Evolutionary conservation across 306 rosid species (phyloP), one percentile per base, ranked within the genome.

Genomic region (Ormosia emarginata): DNA sequence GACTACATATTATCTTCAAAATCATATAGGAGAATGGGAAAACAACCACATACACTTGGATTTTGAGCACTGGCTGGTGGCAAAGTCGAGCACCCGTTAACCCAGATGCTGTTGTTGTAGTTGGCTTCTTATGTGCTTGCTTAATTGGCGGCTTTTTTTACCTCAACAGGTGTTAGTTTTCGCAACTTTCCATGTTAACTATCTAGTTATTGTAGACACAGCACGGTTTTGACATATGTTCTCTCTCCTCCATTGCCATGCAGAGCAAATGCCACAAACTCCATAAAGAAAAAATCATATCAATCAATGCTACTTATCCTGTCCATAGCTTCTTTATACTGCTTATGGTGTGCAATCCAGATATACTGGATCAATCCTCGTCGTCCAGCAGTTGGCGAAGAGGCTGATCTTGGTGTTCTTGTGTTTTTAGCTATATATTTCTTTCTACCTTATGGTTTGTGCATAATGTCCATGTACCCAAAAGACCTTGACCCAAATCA

Each of bases 41-140:
- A 81, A 86, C 98, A 13, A 37, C 85, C 1, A 86, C 70, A 80
- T 94, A 94, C 83, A 88, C 90, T 58, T 94, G 97, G 98, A 85
- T 92, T 82, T 84, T 94, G 85, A 94, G 97, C 88, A 94, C 98
- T 50, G 98, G 98, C 18, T 94, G 97, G 97, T 94, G 98, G 98
- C 52, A 89, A 80, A 30, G 71, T 76, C 90, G 88, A 81, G 98
- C 98, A 52, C 93, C 98, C 40, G 71, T 87, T 29, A 86, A 93
- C 88, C 97, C 95, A 11, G 98, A 92, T 85, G 93, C 97, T 2
- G 97, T 94, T 56, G 6, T 90, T 80, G 89, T 88, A 2, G 83
- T 93, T 44, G 83, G 84, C 73, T 33, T 89, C 82, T 80, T 94
- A 49, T 90, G 97, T 79, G 69, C 47, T 62, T 80, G 82, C 90